Evolutionary conservation across 202 grass and related monocot genomes (phyloP).

Genomic region (Dendrocalamus latiflorus): DNA sequence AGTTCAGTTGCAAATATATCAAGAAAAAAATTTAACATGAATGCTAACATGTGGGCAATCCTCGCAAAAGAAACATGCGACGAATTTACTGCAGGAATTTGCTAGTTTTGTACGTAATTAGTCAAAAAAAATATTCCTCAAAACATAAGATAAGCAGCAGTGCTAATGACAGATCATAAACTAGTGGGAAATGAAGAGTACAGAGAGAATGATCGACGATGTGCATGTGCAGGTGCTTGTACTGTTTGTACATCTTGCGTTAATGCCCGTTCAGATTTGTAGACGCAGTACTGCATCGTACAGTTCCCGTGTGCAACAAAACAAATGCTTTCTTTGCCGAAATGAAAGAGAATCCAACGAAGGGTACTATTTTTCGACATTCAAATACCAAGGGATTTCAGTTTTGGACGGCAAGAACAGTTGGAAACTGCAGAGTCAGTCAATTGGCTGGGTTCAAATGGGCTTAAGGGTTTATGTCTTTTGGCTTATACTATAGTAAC

Average conservation of each 20-base stretch:
- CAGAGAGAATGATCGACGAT: neutral
- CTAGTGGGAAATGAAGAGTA: neutral
- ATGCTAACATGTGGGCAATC: neutral
- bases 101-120: neutral
- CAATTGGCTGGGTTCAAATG: too few relatives aligned
- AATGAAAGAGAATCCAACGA: neutral
- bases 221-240: neutral
- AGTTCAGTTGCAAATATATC: neutral
- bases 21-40: too few relatives aligned
- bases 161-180: neutral
- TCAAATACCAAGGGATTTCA: neutral
- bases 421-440: neutral
- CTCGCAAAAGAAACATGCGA: neutral
- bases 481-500: too few relatives aligned
- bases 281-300: neutral
- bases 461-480: too few relatives aligned
- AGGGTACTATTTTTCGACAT: neutral
- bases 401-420: neutral
- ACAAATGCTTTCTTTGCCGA: neutral
- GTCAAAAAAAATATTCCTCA: neutral
- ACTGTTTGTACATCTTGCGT: neutral
- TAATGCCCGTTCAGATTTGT: slow-evolving; percentile 10
- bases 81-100: neutral
- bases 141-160: neutral
- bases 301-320: neutral